These are phyloP conservation scores for Serpula lacrymans DNA, from an alignment of 768 basidiomycete genomes.

Conservation along the genomic window DNA sequence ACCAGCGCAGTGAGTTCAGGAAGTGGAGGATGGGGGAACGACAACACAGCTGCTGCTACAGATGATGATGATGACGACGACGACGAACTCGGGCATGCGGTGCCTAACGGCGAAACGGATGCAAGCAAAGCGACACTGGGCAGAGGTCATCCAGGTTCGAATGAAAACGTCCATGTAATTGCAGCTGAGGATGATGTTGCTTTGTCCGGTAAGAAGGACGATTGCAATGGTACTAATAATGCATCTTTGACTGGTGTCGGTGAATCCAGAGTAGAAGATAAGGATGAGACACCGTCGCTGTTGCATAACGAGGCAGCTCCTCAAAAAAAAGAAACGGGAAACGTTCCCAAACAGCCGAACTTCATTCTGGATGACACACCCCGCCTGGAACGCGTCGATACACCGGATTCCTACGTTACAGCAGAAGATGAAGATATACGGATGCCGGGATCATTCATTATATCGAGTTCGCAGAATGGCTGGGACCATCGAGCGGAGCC, in stretches of 20 bases:
- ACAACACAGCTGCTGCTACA: constrained; percentile 19
- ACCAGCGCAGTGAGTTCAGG: constrained; percentile 25
- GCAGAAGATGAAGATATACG: constrained; percentile 28
- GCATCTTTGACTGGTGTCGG: constrained; percentile 18
- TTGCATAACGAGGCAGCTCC: constrained; percentile 2
- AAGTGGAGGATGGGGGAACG: constrained; percentile 37
- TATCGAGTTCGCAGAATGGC: constrained; percentile 12
- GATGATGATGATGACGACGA: constrained; percentile 30
- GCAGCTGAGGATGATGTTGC: constrained; percentile 21
- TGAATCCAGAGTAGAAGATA: constrained; percentile 12
- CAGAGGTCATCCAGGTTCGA: constrained; percentile 33
- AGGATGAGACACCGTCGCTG: constrained; percentile 1
- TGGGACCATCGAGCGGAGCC: no score
- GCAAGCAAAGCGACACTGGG: constrained; percentile 23
- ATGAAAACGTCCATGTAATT: constrained; percentile 40
- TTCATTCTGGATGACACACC: not conserved
- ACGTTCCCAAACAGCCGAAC: not conserved
- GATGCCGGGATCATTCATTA: constrained; percentile 55
- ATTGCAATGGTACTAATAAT: constrained; percentile 10
- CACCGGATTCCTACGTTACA: constrained; percentile 5
- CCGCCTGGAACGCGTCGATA: constrained; percentile 3
- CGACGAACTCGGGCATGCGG: constrained; percentile 25
- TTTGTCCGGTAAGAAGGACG: constrained; percentile 21
- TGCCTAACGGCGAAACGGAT: constrained; percentile 30
- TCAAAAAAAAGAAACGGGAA: constrained; percentile 6